These are phyloP conservation scores for Colletotrichum lentis DNA, from an alignment of 2,329 filamentous ascomycete genomes.

Conservation along the genomic window DNA sequence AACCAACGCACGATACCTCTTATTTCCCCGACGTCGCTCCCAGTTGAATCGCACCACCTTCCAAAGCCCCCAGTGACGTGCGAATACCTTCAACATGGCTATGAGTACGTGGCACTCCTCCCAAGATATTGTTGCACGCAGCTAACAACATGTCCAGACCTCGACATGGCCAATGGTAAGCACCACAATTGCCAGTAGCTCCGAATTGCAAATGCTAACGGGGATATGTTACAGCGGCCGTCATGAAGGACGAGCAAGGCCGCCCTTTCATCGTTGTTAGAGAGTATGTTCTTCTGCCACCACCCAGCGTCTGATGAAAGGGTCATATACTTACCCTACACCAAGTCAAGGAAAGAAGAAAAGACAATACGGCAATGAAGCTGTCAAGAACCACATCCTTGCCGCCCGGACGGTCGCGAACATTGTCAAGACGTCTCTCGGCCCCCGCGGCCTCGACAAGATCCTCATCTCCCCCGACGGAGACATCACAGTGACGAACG, in stretches of 20 bases:
- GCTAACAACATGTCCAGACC: slow-evolving; percentile 65
- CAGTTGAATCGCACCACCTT: slow-evolving; percentile 31
- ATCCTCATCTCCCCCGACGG: slow-evolving; percentile 98
- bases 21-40: slow-evolving; percentile 26
- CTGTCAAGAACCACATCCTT: slow-evolving; percentile 97
- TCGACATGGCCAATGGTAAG: slow-evolving; percentile 85
- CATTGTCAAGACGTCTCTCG: slow-evolving; percentile 96
- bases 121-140: slow-evolving; percentile 9
- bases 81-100: slow-evolving; percentile 40
- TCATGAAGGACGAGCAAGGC: slow-evolving; percentile 97
- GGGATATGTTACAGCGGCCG: slow-evolving; percentile 57
- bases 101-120: slow-evolving; percentile 40
- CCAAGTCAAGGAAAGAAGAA: slow-evolving; percentile 91
- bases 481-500: slow-evolving; percentile 99
- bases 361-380: slow-evolving; percentile 94
- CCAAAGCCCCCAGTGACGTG: slow-evolving; percentile 20
- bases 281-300: slow-evolving; percentile 72
- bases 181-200: slow-evolving; percentile 36
- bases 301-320: slow-evolving; percentile 19
- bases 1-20: slow-evolving; percentile 36
- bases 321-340: slow-evolving; percentile 49
- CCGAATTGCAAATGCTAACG: slow-evolving; percentile 35
- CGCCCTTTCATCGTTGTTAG: slow-evolving; percentile 97
- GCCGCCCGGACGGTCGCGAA: slow-evolving; percentile 95
- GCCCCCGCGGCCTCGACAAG: slow-evolving; percentile 96